Evolutionary conservation across 2,329 filamentous ascomycete species (phyloP), one percentile per base, ranked within the genome.

Genomic region (Colletotrichum sp.): DNA sequence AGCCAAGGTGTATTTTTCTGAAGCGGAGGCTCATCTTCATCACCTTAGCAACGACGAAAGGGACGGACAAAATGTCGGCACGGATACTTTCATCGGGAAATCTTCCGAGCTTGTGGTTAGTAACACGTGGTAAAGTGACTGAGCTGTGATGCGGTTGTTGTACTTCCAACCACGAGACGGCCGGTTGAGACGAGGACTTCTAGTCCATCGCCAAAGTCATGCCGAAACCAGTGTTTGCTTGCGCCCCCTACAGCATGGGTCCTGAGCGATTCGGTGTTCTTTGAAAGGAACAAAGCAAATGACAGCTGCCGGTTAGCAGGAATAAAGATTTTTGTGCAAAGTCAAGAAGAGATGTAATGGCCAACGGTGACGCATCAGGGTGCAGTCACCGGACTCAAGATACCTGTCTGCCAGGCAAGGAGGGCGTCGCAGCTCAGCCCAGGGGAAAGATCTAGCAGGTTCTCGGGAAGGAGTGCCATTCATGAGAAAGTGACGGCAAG

Each of bases 221-320:
- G 48, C 48, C 0, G 48, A 55, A 6, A n/a, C 18, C 8, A 55
- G 48, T 2, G 8, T 55, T 21, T 1, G 18, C 48, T 12, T 55
- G 21, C 4, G 1, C 0, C 48, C 18, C 48, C 7, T 55, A 21
- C 1, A 1, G 48, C 48, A 55, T 0, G 4, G 18, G 48, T 55
- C 21, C 48, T 55, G 21, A 24, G 21, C 48, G 8, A 6, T 1
- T 12, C 3, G 48, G 48, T 12, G 7, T 10, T 55, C 0, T 55
- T 2, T 21, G 34, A 12, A 12, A 21, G 18, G 18, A 21, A 55
- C 3, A 55, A 55, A 3, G 43, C 3, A 52, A 18, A 14, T 52
- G 2, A 1, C 2, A 7, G 43, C 1, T 52, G 43, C 43, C 21
- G 1, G 10, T 1, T 55, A 4, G 48, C 12, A 55, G 1, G 1